Evolutionary conservation across 2,329 filamentous ascomycete species (phyloP).

Genomic region (Talaromyces funiculosus): DNA sequence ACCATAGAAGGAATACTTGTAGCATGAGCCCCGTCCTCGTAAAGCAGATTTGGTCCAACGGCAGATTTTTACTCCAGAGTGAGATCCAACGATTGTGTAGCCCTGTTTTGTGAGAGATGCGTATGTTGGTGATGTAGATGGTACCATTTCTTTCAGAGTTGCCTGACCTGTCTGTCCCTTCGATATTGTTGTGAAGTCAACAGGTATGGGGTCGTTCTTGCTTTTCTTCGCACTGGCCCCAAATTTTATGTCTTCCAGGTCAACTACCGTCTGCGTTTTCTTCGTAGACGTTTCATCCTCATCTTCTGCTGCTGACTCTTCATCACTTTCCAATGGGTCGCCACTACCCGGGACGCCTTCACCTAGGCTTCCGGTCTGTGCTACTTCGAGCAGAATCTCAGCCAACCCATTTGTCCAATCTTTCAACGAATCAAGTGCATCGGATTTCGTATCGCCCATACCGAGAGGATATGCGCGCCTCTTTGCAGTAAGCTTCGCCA

Average conservation of each 20-base stretch:
- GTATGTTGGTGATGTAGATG: slow-evolving; percentile 82
- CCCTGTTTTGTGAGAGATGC: slow-evolving; percentile 89
- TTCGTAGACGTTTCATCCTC: slow-evolving; percentile 41
- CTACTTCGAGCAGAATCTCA: slow-evolving; percentile 61
- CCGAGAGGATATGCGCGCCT: slow-evolving; percentile 87
- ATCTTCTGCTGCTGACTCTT: slow-evolving; percentile 55
- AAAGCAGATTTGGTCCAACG: slow-evolving; percentile 98
- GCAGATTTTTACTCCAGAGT: slow-evolving; percentile 95
- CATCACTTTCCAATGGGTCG: slow-evolving; percentile 76
- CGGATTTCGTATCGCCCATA: slow-evolving; percentile 76
- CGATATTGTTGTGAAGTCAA: slow-evolving; percentile 67
- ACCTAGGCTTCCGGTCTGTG: slow-evolving; percentile 49
- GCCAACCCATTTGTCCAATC: slow-evolving; percentile 75
- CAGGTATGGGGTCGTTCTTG: slow-evolving; percentile 52
- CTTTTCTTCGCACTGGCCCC: not conserved
- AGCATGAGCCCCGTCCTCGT: slow-evolving; percentile 87
- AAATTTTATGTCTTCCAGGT: slow-evolving; percentile 74
- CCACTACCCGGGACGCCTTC: slow-evolving; percentile 73
- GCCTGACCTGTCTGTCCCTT: slow-evolving; percentile 32
- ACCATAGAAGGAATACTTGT: slow-evolving; percentile 96
- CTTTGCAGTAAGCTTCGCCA: slow-evolving; percentile 84
- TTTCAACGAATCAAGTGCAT: slow-evolving; percentile 58
- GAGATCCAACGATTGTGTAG: slow-evolving; percentile 89
- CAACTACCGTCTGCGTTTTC: slow-evolving; percentile 53
- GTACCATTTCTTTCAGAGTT: slow-evolving; percentile 84